phyloP scores from a whole-genome alignment of 306 rosid species.

The Dalbergia oliveri region DNA sequence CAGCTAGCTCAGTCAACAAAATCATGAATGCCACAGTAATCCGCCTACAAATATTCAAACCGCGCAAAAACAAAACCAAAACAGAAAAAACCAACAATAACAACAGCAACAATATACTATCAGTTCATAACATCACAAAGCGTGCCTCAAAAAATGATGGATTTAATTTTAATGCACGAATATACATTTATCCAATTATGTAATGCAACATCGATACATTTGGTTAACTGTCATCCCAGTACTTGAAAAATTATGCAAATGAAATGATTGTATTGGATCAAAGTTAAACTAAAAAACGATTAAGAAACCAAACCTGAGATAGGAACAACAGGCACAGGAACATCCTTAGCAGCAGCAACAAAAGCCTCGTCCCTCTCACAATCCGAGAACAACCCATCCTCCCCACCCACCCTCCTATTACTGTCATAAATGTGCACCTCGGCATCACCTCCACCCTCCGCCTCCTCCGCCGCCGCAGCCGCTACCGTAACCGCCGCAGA shows the following conservation, averaged over 20 bases:
- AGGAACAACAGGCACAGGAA: conserved; percentile 59
- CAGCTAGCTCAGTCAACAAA: neutral
- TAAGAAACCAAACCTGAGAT: conserved; percentile 65
- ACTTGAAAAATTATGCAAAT: neutral
- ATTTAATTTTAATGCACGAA: no score
- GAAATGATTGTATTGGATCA: no score
- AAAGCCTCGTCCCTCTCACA: conserved; percentile 73
- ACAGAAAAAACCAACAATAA: neutral
- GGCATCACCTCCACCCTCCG: conserved; percentile 49
- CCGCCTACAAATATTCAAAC: conserved; percentile 23
- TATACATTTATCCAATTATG: no score
- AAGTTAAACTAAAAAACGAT: neutral
- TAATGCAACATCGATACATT: no score
- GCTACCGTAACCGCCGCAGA: conserved; percentile 24
- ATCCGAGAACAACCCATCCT: conserved; percentile 84
- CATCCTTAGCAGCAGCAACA: conserved; percentile 42
- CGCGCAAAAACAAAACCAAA: conserved; percentile 15
- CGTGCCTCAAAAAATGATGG: neutral
- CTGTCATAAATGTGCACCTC: conserved; percentile 67
- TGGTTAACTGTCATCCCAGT: no score
- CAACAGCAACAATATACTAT: neutral
- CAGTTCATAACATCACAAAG: conserved; percentile 7
- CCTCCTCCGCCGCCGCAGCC: conserved; percentile 36
- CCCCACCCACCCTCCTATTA: conserved; percentile 62
- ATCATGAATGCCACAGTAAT: neutral